Conservation (phyloP, 2,329 filamentous ascomycete genomes). For the Ceratocystis diversiconidia region DNA sequence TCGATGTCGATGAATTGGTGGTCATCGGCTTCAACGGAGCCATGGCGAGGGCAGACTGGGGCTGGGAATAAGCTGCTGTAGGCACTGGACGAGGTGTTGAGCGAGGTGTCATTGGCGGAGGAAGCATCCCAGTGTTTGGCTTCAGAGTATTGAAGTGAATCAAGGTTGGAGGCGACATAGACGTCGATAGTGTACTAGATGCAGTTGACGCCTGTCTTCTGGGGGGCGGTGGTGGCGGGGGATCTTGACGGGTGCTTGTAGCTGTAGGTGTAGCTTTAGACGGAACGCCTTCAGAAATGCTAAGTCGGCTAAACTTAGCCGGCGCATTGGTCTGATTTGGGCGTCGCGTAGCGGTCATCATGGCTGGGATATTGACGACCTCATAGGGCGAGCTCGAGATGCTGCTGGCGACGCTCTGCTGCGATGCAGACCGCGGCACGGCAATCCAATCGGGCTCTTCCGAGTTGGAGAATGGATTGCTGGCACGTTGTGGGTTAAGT, state of each 20-base stretch:
- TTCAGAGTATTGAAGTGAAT: background rate
- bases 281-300: constrained; percentile 28
- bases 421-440: constrained; percentile 40
- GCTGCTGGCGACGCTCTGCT: constrained; percentile 39
- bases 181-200: constrained; percentile 13
- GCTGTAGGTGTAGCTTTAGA: constrained; percentile 19
- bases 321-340: constrained; percentile 24
- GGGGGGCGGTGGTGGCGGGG: constrained; percentile 31
- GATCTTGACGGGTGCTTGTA: constrained; percentile 23
- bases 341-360: constrained; percentile 8
- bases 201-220: constrained; percentile 26
- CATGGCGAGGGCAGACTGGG: background rate
- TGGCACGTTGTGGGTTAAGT: constrained; percentile 57
- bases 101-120: constrained; percentile 6
- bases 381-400: constrained; percentile 47
- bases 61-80: background rate
- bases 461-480: constrained; percentile 63
- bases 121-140: constrained; percentile 14
- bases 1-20: constrained; percentile 26
- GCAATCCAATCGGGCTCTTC: constrained; percentile 76
- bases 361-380: constrained; percentile 36
- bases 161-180: constrained; percentile 17
- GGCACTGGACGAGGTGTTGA: constrained; percentile 20
- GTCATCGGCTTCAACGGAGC: constrained; percentile 25
- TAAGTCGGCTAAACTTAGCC: constrained; percentile 33